Evolutionary conservation across 2,329 filamentous ascomycete genomes (phyloP), one percentile per base, ranked within the genome.

Genomic region (Alternaria sp.): DNA sequence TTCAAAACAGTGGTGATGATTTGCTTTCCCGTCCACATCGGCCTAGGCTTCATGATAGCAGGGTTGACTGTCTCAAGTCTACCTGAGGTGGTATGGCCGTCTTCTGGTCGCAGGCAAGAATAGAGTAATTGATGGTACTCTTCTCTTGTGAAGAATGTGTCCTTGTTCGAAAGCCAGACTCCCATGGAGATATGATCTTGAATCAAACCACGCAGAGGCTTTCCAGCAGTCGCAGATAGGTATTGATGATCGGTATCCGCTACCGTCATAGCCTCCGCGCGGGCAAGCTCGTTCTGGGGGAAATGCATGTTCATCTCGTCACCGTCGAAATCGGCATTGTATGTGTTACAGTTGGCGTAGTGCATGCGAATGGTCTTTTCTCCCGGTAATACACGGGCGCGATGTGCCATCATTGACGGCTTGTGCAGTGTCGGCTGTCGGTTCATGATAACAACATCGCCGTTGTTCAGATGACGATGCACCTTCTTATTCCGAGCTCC

Each of bases 301-400:
- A 99, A 98, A 82, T 99, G 96, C 94, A 99, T 96, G 80, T 99
- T 99, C 96, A 99, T 99, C 81, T 99, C 96, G 78, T 99, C 96
- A 80, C 96, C 96, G 76, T 99, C 96, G 77, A 99, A 99, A 86
- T 99, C 96, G 30, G 96, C 96, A 74, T 99, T 99, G 85, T 99
- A 99, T 0, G 96, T 97, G 77, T 99, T 99, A 80, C 96, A 98
- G 80, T 99, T 99, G 74, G 96, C 95, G 82, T 99, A 99, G 84
- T 99, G 96, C 95, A 99, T 98, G 70, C 96, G 94, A 78, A 99
- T 94, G 0, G 96, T 98, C 82, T 97, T 97, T 80, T 99, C 96
- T 37, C 94, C 94, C 0, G 93, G 92, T 18, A 99, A 83, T 6
- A 99, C 95, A 64, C 94, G 89, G 55, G 96, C 96, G 72, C 94